phyloP scores from a whole-genome alignment of 768 basidiomycete species.

The Mrakia gelida region DNA sequence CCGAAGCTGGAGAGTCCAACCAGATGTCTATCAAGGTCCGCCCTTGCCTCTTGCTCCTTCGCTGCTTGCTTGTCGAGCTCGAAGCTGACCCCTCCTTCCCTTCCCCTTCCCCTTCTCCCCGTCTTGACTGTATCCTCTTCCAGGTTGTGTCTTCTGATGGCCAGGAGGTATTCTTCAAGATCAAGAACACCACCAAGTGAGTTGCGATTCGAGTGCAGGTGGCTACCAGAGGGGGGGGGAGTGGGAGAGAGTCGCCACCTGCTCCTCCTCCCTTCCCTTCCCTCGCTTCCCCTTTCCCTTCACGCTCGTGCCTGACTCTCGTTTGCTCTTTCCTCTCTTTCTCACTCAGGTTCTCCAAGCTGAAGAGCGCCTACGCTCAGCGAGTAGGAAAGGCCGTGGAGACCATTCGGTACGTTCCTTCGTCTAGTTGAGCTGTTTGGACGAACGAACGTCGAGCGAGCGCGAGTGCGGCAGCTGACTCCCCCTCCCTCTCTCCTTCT shows the following conservation, averaged over 20 bases:
- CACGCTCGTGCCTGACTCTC: background rate
- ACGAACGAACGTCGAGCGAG: background rate
- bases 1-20: background rate
- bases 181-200: constrained; percentile 29
- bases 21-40: background rate
- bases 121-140: no score
- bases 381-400: constrained; percentile 29
- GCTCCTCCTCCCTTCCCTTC: no score
- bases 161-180: constrained; percentile 28
- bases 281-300: background rate
- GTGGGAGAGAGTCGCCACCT: background rate
- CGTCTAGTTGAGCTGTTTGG: background rate
- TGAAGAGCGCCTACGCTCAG: constrained; percentile 24
- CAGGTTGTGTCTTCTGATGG: constrained; percentile 26
- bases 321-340: background rate
- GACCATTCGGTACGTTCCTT: constrained; percentile 17
- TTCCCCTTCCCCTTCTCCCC: no score
- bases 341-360: constrained; percentile 17
- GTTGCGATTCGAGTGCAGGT: background rate
- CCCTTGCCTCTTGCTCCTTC: no score
- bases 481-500: no score
- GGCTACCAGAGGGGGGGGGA: background rate
- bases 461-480: background rate
- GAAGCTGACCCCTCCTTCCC: no score
- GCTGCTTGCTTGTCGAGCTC: no score